Base-by-base conservation (phyloP, 169 alveolate genomes). In the Cryptosporidium sp. region DNA sequence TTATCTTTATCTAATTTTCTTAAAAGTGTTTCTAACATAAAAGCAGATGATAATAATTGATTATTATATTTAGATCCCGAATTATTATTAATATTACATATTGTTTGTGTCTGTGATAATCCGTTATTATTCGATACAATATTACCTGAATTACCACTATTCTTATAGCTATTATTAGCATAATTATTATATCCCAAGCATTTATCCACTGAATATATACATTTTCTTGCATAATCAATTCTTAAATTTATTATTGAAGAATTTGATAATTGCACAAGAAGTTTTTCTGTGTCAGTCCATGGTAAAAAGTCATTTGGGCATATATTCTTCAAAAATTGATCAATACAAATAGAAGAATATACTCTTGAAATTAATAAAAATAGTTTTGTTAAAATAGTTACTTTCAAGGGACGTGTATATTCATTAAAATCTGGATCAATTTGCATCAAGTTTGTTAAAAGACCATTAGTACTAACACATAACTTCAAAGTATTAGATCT, bases 241-340 rank as follows among this genome's bases (percentile, higher is more conserved):
- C 89, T 80, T 29, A 80, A 33, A 62, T 80, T 60, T 7, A 80
- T 60, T 80, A 80, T 42, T 16, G 80, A 58, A 8, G 89, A 80
- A 48, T 67, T 80, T 44, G 89, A 80, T 21, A 80, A 42, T 39
- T 80, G 89, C 8, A 93, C 96, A 53, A 95, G 70, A 84, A 91
- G 85, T 85, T 86, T 93, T 91, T 94, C 97, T 12, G 97, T 97
- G 61, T 95, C 94, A 60, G 93, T 89, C 98, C 98, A 96, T 29
- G 95, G 85, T 68, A 94, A 89, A 91, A 96, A 96, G 21, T 91
- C 94, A 48, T 91, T 80, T 14, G 97, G 96, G 89, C 97, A 96
- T 42, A 96, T 92, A 85, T 94, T 69, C 69, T 85, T 91, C 51
- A 94, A 94, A 85, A 96, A 96, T 91, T 91, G 94, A 60, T 94